Conservation (phyloP, 2,329 filamentous ascomycete genomes). For the Pestalotiopsis sp. region DNA sequence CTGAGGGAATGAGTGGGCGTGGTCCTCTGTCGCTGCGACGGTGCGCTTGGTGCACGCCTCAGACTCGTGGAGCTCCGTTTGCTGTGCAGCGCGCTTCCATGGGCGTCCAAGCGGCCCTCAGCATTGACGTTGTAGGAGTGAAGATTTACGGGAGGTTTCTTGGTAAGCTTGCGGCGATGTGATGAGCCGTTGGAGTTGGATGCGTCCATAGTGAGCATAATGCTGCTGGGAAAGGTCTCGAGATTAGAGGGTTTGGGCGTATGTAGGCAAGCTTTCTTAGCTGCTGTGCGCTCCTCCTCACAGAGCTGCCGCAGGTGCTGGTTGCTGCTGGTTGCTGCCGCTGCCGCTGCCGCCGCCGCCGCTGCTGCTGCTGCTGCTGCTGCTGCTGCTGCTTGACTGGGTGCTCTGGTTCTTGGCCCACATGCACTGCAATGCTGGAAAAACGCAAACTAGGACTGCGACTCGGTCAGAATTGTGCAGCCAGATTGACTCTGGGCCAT, state of each 20-base stretch:
- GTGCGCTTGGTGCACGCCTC: constrained; percentile 63
- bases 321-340: not conserved
- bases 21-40: constrained; percentile 36
- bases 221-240: not conserved
- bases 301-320: not conserved
- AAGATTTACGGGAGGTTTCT: constrained; percentile 59
- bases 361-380: not conserved
- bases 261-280: not conserved
- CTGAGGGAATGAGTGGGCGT: constrained; percentile 21
- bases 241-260: not conserved
- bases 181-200: constrained; percentile 33
- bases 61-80: constrained; percentile 67
- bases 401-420: constrained; percentile 1
- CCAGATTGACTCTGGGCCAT: constrained; percentile 5
- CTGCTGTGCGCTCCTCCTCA: not conserved
- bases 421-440: constrained; percentile 5
- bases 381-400: not conserved
- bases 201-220: constrained; percentile 44
- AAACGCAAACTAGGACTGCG: not conserved
- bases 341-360: not conserved
- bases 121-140: constrained; percentile 42
- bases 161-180: constrained; percentile 64
- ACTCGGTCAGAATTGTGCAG: constrained; percentile 4
- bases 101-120: constrained; percentile 57
- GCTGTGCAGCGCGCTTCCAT: constrained; percentile 47